Evolutionary conservation across 768 basidiomycete species (phyloP).

Genomic region (Imleria badia): DNA sequence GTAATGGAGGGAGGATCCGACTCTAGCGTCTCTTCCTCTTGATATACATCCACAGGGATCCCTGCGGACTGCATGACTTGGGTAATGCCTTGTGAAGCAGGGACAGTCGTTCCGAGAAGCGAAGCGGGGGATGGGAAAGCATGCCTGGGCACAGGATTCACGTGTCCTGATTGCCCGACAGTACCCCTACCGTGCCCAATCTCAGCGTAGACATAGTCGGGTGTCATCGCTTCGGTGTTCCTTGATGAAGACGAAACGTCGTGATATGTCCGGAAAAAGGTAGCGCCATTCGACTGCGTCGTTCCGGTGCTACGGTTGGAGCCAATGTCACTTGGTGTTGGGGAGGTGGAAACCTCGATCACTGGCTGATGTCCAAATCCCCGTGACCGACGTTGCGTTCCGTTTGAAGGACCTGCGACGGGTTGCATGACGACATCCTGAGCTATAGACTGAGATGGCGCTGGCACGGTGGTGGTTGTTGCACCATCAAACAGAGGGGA

Average conservation of each 20-base stretch:
- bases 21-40: slow-evolving; percentile 10
- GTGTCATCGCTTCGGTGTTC: slow-evolving; percentile 60
- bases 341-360: slow-evolving; percentile 59
- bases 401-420: slow-evolving; percentile 37
- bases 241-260: slow-evolving; percentile 41
- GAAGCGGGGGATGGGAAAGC: slow-evolving; percentile 21
- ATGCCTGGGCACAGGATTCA: slow-evolving; percentile 22
- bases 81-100: slow-evolving; percentile 32
- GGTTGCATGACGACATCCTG: slow-evolving; percentile 34
- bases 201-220: slow-evolving; percentile 74
- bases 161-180: slow-evolving; percentile 17
- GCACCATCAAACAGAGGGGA: slow-evolving; percentile 9
- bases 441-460: slow-evolving; percentile 3
- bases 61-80: slow-evolving; percentile 38
- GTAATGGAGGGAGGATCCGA: slow-evolving; percentile 11
- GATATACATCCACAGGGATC: slow-evolving; percentile 23
- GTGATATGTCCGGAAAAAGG: slow-evolving; percentile 62
- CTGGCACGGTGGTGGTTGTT: background rate
- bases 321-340: slow-evolving; percentile 59
- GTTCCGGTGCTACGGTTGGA: slow-evolving; percentile 54
- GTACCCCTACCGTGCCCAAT: slow-evolving; percentile 72
- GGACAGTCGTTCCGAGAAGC: slow-evolving; percentile 18
- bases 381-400: slow-evolving; percentile 40
- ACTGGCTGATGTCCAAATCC: slow-evolving; percentile 54
- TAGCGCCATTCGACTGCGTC: slow-evolving; percentile 54